Conservation (phyloP, 257 asterid genomes). For the Rauvolfia tetraphylla region DNA sequence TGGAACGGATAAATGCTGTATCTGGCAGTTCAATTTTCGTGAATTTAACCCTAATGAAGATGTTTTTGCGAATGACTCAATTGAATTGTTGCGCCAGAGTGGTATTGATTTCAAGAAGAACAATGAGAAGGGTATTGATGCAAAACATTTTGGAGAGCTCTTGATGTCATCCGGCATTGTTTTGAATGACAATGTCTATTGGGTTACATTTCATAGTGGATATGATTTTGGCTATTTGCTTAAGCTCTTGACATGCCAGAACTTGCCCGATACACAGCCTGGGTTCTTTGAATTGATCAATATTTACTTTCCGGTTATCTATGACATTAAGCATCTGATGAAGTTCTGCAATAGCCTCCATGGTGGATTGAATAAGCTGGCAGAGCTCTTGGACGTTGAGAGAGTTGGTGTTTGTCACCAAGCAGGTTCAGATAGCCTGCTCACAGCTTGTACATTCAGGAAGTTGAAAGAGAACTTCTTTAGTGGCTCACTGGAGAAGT, state of each 20-base stretch:
- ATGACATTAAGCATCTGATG: constrained; percentile 73
- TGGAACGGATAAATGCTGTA: constrained; percentile 57
- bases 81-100: constrained; percentile 58
- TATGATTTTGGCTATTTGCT: constrained; percentile 74
- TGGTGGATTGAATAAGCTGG: constrained; percentile 75
- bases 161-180: constrained; percentile 77
- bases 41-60: constrained; percentile 67
- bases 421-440: constrained; percentile 81
- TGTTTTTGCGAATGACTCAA: constrained; percentile 57
- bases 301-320: constrained; percentile 59
- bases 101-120: constrained; percentile 60
- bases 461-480: constrained; percentile 65
- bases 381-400: constrained; percentile 68
- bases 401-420: constrained; percentile 80
- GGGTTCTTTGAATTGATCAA: constrained; percentile 54
- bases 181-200: constrained; percentile 52
- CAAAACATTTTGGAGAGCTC: constrained; percentile 61
- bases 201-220: constrained; percentile 82
- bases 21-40: constrained; percentile 77
- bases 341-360: constrained; percentile 65
- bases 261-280: constrained; percentile 52
- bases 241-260: constrained; percentile 64
- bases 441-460: constrained; percentile 59
- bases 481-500: constrained; percentile 62
- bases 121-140: constrained; percentile 51